Conservation (phyloP, 192 early-diverging fungal species). For the Borealophlyctis nickersoniae region DNA sequence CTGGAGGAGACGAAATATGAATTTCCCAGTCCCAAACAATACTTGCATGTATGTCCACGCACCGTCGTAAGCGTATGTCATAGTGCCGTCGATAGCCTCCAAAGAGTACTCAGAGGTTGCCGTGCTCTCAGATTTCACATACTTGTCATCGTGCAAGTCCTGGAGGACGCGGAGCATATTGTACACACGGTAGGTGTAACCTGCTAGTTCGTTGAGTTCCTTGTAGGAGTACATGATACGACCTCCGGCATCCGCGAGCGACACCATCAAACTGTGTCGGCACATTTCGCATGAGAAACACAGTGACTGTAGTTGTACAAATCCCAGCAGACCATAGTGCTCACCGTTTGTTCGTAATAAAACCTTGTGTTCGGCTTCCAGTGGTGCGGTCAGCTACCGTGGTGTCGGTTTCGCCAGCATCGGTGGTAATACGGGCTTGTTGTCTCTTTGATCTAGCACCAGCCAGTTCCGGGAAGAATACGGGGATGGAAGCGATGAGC, state of each 20-base stretch:
- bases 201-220: slow-evolving; percentile 91
- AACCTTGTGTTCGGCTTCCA: slow-evolving; percentile 45
- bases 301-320: too few species aligned
- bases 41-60: too few species aligned
- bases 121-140: slow-evolving; percentile 62
- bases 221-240: slow-evolving; percentile 77
- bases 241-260: slow-evolving; percentile 88
- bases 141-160: slow-evolving; percentile 79
- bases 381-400: slow-evolving; percentile 17
- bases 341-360: slow-evolving; percentile 43
- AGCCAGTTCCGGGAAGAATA: slow-evolving; percentile 58
- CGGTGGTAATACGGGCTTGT: not conserved
- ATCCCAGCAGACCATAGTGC: too few species aligned
- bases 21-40: too few species aligned
- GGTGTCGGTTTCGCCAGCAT: not conserved
- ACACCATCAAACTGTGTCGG: too few species aligned
- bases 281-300: too few species aligned
- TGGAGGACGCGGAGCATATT: slow-evolving; percentile 83
- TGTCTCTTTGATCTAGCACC: slow-evolving; percentile 15
- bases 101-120: slow-evolving; percentile 33
- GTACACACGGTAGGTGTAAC: slow-evolving; percentile 87
- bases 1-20: slow-evolving; percentile 11
- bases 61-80: slow-evolving; percentile 12
- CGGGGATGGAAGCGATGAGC: slow-evolving; percentile 80
- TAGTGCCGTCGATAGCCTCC: slow-evolving; percentile 24